Base-by-base conservation (phyloP, 164 flowering plant genomes). In the Magnolia changhungtana region DNA sequence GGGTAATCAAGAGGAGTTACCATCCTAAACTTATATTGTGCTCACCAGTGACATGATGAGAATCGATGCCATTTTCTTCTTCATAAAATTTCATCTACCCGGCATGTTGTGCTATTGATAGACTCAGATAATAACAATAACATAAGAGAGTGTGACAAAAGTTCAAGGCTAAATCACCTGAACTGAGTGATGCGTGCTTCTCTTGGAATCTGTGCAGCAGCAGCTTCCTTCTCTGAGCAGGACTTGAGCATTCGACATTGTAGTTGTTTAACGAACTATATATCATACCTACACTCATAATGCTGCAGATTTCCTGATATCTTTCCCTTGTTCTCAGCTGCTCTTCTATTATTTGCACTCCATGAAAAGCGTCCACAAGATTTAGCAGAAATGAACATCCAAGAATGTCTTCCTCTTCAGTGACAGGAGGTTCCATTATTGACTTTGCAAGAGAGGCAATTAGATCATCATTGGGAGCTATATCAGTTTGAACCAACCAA, bases 221-320 rank as follows among this genome's bases (percentile, higher is more conserved):
- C 76, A 92, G 82, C 76, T 87, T 85, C 85, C 97, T 96, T 85
- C 93, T 86, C 80, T 88, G 82, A 73, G 79, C 72, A 73, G 97
- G 92, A 80, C 79, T 86, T 51, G 78, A 77, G 76, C 91, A 90
- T 27, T 89, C 90, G 75, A 82, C 74, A 76, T 86, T 90, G 73
- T 80, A 81, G 81, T 83, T 89, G 83, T 96, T 92, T 72, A 96
- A 74, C 63, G 84, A 81, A 84, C 98, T 85, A 83, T 94, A 96
- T n/a, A 78, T 80, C 94, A 96, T 88, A 67, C 99, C 99, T 66
- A 92, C 83, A 81, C 87, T 90, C 95, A 90, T 91, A 37, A 94
- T 91, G 84, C 90, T 90, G 76, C 84, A 84, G 64, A 88, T 86
- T 81, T 92, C 95, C 75, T 80, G 83, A 80, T 96, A 92, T 63